These are phyloP conservation scores for Cladosporium colombiae DNA, from an alignment of 2,329 filamentous ascomycete species.

Conservation along the genomic window DNA sequence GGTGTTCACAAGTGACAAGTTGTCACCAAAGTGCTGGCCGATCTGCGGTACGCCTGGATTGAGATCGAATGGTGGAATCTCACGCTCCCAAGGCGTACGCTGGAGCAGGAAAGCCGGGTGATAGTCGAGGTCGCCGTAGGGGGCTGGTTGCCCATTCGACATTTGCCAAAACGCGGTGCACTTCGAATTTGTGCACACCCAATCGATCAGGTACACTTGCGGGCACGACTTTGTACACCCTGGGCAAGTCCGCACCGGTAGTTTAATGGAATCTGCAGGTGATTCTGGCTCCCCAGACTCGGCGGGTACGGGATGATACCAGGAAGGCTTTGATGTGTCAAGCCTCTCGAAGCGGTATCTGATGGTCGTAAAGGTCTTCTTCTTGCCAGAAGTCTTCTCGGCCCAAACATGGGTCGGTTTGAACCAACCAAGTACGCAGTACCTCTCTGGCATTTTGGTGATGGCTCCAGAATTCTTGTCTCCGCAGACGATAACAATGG, in stretches of 20 bases:
- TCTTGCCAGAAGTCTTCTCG: slow-evolving; percentile 49
- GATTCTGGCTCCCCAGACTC: background rate
- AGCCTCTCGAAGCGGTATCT: slow-evolving; percentile 69
- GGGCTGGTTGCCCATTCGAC: slow-evolving; percentile 33
- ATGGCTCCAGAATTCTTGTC: slow-evolving; percentile 52
- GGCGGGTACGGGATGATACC: slow-evolving; percentile 31
- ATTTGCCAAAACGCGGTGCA: slow-evolving; percentile 61
- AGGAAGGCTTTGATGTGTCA: slow-evolving; percentile 56
- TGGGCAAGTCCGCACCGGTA: slow-evolving; percentile 38
- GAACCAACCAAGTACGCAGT: slow-evolving; percentile 69
- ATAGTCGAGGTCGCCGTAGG: slow-evolving; percentile 49
- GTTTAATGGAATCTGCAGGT: background rate
- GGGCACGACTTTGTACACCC: slow-evolving; percentile 37
- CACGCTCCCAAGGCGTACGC: slow-evolving; percentile 48
- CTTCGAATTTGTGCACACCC: slow-evolving; percentile 58
- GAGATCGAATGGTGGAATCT: slow-evolving; percentile 42
- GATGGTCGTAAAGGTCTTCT: slow-evolving; percentile 41
- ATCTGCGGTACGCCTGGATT: slow-evolving; percentile 43
- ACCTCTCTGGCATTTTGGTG: slow-evolving; percentile 57
- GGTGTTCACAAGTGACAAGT: slow-evolving; percentile 56
- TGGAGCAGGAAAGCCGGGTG: slow-evolving; percentile 59
- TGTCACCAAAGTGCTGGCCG: slow-evolving; percentile 44
- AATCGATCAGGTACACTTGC: slow-evolving; percentile 50
- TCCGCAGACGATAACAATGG: slow-evolving; percentile 56
- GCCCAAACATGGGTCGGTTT: slow-evolving; percentile 68